A percentile compares a stretch with the other conserved stretches of the same genome.
These are phyloP conservation scores for Cyathus striatus DNA, from an alignment of 768 basidiomycete species.

Conservation along the genomic window DNA sequence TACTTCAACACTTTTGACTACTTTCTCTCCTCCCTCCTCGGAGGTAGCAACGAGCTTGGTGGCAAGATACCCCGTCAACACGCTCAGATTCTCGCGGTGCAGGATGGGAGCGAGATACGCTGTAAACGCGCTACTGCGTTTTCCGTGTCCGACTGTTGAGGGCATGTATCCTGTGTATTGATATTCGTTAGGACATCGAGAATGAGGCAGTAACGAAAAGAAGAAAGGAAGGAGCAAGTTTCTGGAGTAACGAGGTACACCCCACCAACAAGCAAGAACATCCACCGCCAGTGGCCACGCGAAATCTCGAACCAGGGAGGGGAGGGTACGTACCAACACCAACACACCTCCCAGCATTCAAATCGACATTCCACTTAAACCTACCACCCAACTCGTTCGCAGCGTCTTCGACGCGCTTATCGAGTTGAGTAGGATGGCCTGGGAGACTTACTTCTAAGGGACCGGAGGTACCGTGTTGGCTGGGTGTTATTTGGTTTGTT, in stretches of 20 bases:
- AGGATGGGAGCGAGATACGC: not conserved
- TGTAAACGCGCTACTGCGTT: not conserved
- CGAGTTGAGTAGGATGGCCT: slow-evolving; percentile 1
- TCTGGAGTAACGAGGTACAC: too few relatives aligned
- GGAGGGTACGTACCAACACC: slow-evolving; percentile 1
- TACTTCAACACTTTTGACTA: slow-evolving; percentile 7
- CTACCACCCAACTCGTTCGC: not conserved
- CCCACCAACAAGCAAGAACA: too few relatives aligned
- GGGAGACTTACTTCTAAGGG: slow-evolving; percentile 1
- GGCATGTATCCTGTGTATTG: slow-evolving; percentile 1
- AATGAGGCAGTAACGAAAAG: too few relatives aligned
- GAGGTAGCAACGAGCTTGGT: slow-evolving; percentile 8
- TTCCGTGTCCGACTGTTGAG: slow-evolving; percentile 1
- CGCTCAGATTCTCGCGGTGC: not conserved
- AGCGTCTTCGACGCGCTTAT: not conserved
- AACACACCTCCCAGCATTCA: slow-evolving; percentile 3
- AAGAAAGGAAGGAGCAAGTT: too few relatives aligned
- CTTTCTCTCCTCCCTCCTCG: too few relatives aligned
- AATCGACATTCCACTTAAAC: slow-evolving; percentile 5
- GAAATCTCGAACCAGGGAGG: too few relatives aligned
- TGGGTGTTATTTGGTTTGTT: slow-evolving; percentile 16
- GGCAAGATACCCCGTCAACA: slow-evolving; percentile 8
- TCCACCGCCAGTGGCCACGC: not conserved
- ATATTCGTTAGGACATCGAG: too few relatives aligned
- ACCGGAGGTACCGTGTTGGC: slow-evolving; percentile 15